A percentile compares a stretch with the other conserved stretches of the same genome.
Conservation (phyloP, 768 basidiomycete species). For the Pleurotus citrinopileatus region DNA sequence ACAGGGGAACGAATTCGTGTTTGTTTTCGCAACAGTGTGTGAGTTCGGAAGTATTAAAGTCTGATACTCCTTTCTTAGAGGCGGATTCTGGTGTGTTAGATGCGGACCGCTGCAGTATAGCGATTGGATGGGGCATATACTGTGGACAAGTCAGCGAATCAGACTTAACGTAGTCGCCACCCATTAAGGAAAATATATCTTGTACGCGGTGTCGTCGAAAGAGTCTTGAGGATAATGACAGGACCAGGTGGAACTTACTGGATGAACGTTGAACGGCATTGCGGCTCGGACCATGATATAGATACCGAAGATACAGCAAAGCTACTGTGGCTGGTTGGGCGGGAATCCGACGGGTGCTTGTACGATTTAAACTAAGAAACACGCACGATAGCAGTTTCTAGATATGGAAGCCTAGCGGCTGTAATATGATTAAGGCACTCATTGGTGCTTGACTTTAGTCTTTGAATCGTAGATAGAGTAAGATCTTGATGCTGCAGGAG, state of each 20-base stretch:
- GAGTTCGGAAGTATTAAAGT: not conserved
- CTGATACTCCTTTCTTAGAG: not conserved
- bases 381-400: not conserved
- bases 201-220: constrained; percentile 1
- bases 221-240: not conserved
- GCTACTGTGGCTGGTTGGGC: not conserved
- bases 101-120: not conserved
- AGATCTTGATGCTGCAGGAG: not conserved
- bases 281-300: constrained; percentile 6
- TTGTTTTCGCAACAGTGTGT: constrained; percentile 2
- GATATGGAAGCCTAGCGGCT: not conserved
- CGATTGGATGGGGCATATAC: not conserved
- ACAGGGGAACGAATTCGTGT: constrained; percentile 1
- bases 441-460: not conserved
- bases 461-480: constrained; percentile 1
- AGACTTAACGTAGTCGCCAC: not conserved
- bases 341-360: constrained; percentile 1
- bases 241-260: not conserved
- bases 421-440: constrained; percentile 4
- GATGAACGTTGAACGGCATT: not conserved
- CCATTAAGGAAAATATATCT: not conserved
- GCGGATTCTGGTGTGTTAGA: not conserved
- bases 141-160: not conserved
- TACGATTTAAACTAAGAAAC: not conserved
- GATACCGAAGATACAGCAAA: not conserved